Percentiles rank a stretch among this genome's conserved stretches.
phyloP scores from a whole-genome alignment of 202 grass and related monocot genomes.

The Saccharum hybrid region DNA sequence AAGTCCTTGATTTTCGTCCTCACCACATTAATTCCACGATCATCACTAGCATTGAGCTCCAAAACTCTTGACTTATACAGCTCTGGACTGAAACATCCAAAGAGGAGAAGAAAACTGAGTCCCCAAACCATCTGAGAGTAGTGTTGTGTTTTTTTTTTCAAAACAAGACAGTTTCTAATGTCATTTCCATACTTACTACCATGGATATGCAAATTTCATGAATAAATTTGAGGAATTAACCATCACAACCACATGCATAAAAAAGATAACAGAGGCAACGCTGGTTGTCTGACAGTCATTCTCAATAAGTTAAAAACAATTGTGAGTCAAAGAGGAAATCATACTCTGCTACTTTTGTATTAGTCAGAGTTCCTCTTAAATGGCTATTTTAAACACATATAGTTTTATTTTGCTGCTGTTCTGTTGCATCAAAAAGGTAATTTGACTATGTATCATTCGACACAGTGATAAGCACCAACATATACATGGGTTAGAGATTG shows the following conservation, averaged over 20 bases:
- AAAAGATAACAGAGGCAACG: not conserved
- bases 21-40: conserved; percentile 98
- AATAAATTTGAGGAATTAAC: not conserved
- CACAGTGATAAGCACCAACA: not conserved
- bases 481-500: not conserved
- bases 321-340: not conserved
- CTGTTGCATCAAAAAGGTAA: not conserved
- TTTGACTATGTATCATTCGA: conserved; percentile 10
- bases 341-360: not conserved
- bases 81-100: conserved; percentile 73
- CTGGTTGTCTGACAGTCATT: not conserved
- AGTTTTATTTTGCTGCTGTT: not conserved
- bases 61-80: conserved; percentile 92
- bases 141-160: not conserved
- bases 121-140: not conserved
- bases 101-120: conserved; percentile 25
- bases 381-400: not conserved
- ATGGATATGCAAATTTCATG: not conserved
- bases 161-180: not conserved
- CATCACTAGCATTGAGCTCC: conserved; percentile 99
- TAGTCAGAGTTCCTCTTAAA: not conserved
- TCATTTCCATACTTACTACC: conserved; percentile 29
- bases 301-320: not conserved
- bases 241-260: not conserved
- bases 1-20: conserved; percentile 96